Percentiles rank a stretch among this genome's conserved stretches.
These are phyloP conservation scores for Trametes villosa DNA, from an alignment of 768 basidiomycete genomes.

Conservation along the genomic window DNA sequence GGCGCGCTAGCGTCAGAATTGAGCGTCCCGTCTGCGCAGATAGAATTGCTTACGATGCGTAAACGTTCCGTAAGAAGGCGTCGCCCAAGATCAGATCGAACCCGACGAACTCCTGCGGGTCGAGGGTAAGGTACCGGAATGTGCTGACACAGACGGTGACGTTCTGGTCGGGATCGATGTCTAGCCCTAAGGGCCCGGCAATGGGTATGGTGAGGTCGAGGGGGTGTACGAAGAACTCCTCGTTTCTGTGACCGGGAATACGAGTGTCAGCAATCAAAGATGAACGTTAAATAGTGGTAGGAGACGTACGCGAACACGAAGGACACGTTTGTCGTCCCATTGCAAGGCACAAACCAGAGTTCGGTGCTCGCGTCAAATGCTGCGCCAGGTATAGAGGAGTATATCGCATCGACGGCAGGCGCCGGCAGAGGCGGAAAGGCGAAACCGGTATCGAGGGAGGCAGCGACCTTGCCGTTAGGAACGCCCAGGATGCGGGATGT, in stretches of 20 bases:
- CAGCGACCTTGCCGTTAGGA: conserved; percentile 30
- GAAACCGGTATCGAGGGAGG: conserved; percentile 35
- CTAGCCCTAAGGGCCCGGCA: conserved; percentile 31
- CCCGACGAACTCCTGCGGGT: conserved; percentile 13
- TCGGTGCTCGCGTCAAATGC: conserved; percentile 13
- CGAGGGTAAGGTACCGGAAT: conserved; percentile 28
- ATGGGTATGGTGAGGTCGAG: conserved; percentile 34
- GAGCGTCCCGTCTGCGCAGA: no score
- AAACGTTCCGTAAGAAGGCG: conserved; percentile 41
- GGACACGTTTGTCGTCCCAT: conserved; percentile 29
- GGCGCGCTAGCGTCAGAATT: neutral
- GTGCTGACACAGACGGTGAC: conserved; percentile 35
- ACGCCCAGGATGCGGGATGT: conserved; percentile 21
- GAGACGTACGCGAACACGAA: conserved; percentile 36
- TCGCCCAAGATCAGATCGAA: conserved; percentile 39
- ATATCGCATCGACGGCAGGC: conserved; percentile 35
- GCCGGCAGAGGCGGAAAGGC: conserved; percentile 32
- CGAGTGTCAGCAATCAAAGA: neutral
- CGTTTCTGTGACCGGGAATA: conserved; percentile 40
- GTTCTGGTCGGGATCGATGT: conserved; percentile 15
- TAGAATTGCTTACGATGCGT: conserved; percentile 31
- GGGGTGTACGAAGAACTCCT: conserved; percentile 37
- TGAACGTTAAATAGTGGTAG: neutral
- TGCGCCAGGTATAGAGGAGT: conserved; percentile 34
- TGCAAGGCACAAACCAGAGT: conserved; percentile 34